Evolutionary conservation across 768 basidiomycete species (phyloP).

Genomic region (Mycena rebaudengoi): DNA sequence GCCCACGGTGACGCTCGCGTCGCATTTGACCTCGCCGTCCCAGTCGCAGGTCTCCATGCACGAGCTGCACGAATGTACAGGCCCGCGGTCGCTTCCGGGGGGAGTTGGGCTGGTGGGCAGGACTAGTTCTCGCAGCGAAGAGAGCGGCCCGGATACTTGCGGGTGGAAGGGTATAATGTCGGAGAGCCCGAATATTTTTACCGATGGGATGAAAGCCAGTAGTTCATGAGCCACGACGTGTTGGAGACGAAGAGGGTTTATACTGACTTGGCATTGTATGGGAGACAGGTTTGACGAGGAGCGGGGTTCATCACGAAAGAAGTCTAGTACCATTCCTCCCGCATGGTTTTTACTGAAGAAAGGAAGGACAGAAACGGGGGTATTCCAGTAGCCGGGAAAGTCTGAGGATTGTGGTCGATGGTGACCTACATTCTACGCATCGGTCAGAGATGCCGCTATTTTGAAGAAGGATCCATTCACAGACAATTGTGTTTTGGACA

Average conservation of each 20-base stretch:
- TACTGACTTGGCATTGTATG: constrained; percentile 3
- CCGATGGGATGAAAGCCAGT: constrained; percentile 20
- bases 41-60: constrained; percentile 59
- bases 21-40: constrained; percentile 39
- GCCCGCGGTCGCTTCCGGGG: not conserved
- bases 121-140: not conserved
- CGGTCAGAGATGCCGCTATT: not conserved
- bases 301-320: constrained; percentile 1
- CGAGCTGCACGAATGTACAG: not conserved
- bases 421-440: not conserved
- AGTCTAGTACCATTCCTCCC: constrained; percentile 11
- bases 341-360: not conserved
- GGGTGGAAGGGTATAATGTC: constrained; percentile 13
- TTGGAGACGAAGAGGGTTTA: not conserved
- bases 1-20: not conserved
- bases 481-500: constrained; percentile 19
- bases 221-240: not conserved
- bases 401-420: constrained; percentile 12
- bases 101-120: not conserved
- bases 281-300: not conserved
- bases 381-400: not conserved
- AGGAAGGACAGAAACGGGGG: not conserved
- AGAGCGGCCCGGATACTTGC: not conserved
- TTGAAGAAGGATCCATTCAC: not conserved
- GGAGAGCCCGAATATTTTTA: not conserved